These are phyloP conservation scores for Ophiosphaerella herpotricha DNA, from an alignment of 2,329 filamentous ascomycete species.

Conservation along the genomic window DNA sequence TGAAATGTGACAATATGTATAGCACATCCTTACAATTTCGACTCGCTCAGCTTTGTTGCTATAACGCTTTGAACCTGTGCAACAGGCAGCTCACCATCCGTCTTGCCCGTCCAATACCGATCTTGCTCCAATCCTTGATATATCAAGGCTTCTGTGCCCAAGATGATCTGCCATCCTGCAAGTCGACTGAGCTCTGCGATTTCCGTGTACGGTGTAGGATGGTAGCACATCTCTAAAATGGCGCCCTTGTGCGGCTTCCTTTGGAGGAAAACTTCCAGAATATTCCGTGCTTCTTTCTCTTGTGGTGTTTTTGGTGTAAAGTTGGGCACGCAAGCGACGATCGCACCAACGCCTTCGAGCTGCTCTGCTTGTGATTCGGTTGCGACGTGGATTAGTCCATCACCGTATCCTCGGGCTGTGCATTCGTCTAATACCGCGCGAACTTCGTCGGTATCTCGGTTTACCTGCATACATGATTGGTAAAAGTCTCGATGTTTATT, in stretches of 20 bases:
- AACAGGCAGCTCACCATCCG: slow-evolving; percentile 63
- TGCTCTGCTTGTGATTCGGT: slow-evolving; percentile 63
- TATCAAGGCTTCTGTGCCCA: slow-evolving; percentile 77
- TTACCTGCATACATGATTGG: slow-evolving; percentile 50
- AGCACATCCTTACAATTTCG: slow-evolving; percentile 21
- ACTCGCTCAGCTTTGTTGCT: slow-evolving; percentile 39
- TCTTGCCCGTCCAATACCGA: slow-evolving; percentile 66
- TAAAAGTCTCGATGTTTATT: too few species aligned
- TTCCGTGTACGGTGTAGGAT: slow-evolving; percentile 68
- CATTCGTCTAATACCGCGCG: slow-evolving; percentile 70
- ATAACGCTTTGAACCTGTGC: slow-evolving; percentile 62
- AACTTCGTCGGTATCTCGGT: slow-evolving; percentile 71
- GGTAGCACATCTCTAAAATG: slow-evolving; percentile 83
- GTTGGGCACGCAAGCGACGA: slow-evolving; percentile 77
- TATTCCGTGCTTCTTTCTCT: slow-evolving; percentile 64
- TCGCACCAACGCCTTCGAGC: slow-evolving; percentile 65
- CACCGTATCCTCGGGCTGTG: slow-evolving; percentile 61
- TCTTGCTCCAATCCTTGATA: slow-evolving; percentile 75
- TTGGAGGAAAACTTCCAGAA: slow-evolving; percentile 58
- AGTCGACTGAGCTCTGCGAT: slow-evolving; percentile 65
- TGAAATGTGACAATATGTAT: background rate
- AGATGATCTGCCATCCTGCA: slow-evolving; percentile 72
- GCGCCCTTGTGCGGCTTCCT: slow-evolving; percentile 63
- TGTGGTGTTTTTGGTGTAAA: slow-evolving; percentile 68
- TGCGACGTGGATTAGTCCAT: slow-evolving; percentile 64